These are phyloP conservation scores for Kwoniella heveanensis DNA, from an alignment of 768 basidiomycete species.

Conservation along the genomic window DNA sequence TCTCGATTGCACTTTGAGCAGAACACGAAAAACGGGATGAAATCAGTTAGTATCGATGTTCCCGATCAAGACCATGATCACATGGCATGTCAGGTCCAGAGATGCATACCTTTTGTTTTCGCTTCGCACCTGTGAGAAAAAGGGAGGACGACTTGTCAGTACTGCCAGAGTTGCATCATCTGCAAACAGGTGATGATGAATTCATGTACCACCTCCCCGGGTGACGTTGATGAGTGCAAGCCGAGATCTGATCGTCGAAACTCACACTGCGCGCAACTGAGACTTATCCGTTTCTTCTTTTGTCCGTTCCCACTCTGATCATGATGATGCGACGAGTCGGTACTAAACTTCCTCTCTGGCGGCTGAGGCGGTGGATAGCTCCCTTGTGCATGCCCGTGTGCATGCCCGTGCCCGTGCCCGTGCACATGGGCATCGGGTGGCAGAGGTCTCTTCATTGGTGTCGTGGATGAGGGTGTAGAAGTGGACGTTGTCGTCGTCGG, in stretches of 20 bases:
- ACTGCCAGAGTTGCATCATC: too few relatives aligned
- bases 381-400: not conserved
- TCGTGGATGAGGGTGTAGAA: too few relatives aligned
- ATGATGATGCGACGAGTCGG: slow-evolving; percentile 21
- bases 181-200: too few relatives aligned
- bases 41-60: too few relatives aligned
- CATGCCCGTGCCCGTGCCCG: not conserved
- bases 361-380: slow-evolving; percentile 1
- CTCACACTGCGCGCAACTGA: slow-evolving; percentile 51
- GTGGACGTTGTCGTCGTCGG: slow-evolving; percentile 1
- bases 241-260: too few relatives aligned
- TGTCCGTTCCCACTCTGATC: slow-evolving; percentile 6
- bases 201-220: too few relatives aligned
- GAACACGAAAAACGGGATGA: slow-evolving; percentile 9
- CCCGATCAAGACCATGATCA: too few relatives aligned
- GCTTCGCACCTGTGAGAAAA: slow-evolving; percentile 41
- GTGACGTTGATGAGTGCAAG: too few relatives aligned
- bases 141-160: slow-evolving; percentile 8
- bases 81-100: not conserved
- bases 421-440: slow-evolving; percentile 12
- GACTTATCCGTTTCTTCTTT: slow-evolving; percentile 51
- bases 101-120: slow-evolving; percentile 48
- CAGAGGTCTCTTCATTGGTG: slow-evolving; percentile 27
- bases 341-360: slow-evolving; percentile 33
- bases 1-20: slow-evolving; percentile 51